Base-by-base conservation (phyloP, 2,329 filamentous ascomycete genomes). In the Microcyclospora tardicrescens region DNA sequence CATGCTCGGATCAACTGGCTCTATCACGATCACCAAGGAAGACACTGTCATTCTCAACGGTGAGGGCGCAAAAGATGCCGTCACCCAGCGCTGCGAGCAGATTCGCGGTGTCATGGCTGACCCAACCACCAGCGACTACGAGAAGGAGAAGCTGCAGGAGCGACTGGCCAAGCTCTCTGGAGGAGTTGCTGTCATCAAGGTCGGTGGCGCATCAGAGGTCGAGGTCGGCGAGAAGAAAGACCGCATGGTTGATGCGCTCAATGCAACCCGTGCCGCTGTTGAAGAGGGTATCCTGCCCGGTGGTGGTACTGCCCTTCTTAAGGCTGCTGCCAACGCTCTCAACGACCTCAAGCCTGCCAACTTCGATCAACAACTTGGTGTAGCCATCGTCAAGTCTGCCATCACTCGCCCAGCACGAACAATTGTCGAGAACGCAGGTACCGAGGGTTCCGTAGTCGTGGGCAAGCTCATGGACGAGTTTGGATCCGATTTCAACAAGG, bases 211-310 rank as follows among this genome's bases (percentile, higher is more conserved):
- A 48, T 96, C 89, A 48, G 91, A 98, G 70, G 89, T 98, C 50
- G 91, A 98, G 75, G 91, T 98, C 41, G 82, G 87, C 53, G 91
- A 98, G 79, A 98, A 98, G 85, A 98, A 98, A 79, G 91, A 98
- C 66, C 85, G 91, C 63, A 94, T 96, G 57, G 91, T 98, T 46
- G 91, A 98, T 67, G 91, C 91, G 43, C 73, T 98, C 46, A 98
- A 98, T 68, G 91, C 91, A 53, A 98, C 91, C 50, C 89, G 91
- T 56, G 91, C 91, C 54, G 91, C 91, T 57, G 91, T 98, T 51
- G 91, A 98, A 77, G 87, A 96, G 71, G 91, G 91, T 68, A 98
- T 98, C 65, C 81, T 98, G 50, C 91, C 91, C 53, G 91, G 91
- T 72, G 91, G 91, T 77, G 91, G 91, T 63, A 98, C 91, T 59